A percentile compares a stretch with the other conserved stretches of the same genome.
Evolutionary conservation across 2,329 filamentous ascomycete species (phyloP).

Genomic region (Sarocladium oryzae): DNA sequence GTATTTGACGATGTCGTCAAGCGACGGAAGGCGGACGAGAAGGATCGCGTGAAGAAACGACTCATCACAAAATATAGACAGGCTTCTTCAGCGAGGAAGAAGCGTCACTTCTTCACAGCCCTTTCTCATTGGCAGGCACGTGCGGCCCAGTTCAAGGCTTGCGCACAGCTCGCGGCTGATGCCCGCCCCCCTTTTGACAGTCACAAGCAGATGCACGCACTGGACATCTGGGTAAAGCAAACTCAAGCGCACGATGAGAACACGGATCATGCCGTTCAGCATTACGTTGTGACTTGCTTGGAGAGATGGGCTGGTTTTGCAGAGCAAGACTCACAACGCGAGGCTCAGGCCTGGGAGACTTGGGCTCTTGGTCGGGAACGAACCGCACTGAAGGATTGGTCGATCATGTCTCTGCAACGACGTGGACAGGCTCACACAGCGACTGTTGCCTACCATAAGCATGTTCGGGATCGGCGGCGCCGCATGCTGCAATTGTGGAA

Average conservation of each 20-base stretch:
- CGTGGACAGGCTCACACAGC: conserved; percentile 32
- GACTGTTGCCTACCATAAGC: conserved; percentile 23
- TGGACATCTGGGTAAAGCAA: conserved; percentile 18
- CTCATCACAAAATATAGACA: conserved; percentile 30
- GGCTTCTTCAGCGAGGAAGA: conserved; percentile 25
- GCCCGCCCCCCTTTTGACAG: conserved; percentile 12
- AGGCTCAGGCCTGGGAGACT: conserved; percentile 22
- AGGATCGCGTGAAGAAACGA: conserved; percentile 23
- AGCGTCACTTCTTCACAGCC: conserved; percentile 24
- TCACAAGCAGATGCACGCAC: conserved; percentile 10
- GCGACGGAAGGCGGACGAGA: conserved; percentile 20
- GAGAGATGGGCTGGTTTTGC: conserved; percentile 19
- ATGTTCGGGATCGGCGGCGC: conserved; percentile 25
- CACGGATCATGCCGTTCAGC: conserved; percentile 15
- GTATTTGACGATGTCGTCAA: conserved; percentile 20
- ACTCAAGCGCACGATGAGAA: conserved; percentile 14
- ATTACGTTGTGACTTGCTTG: conserved; percentile 17
- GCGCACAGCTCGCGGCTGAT: conserved; percentile 14
- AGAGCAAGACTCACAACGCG: conserved; percentile 17
- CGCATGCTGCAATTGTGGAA: conserved; percentile 27
- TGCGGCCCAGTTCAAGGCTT: conserved; percentile 11
- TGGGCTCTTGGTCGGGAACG: conserved; percentile 26
- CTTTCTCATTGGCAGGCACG: conserved; percentile 24
- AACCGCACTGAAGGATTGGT: conserved; percentile 29
- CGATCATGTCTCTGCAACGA: conserved; percentile 29